phyloP scores from a whole-genome alignment of 176 grass and related monocot species.

The Hsuehochloa calcarea region DNA sequence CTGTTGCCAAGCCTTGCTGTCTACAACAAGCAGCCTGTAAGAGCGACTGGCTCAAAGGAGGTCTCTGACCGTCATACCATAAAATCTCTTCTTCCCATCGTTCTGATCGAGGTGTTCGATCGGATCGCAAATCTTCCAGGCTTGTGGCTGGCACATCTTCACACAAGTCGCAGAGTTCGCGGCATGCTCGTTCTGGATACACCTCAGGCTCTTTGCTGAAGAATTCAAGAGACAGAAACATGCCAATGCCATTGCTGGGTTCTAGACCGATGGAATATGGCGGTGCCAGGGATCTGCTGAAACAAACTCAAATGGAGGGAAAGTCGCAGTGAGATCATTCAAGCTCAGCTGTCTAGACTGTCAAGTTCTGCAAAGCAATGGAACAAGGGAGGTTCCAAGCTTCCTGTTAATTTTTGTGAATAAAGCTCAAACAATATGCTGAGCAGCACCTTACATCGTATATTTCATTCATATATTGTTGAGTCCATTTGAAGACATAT shows the following conservation, averaged over 20 bases:
- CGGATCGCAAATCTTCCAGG: constrained; percentile 51
- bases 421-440: constrained; percentile 41
- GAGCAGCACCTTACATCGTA: neutral
- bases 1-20: constrained; percentile 71
- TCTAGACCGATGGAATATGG: constrained; percentile 23
- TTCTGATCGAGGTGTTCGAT: constrained; percentile 34
- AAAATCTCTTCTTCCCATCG: constrained; percentile 56
- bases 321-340: constrained; percentile 13
- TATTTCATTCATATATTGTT: neutral
- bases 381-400: neutral
- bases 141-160: constrained; percentile 25
- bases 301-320: neutral
- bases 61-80: constrained; percentile 50
- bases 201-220: constrained; percentile 29
- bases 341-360: neutral
- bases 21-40: constrained; percentile 78
- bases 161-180: constrained; percentile 35
- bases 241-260: neutral
- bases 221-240: constrained; percentile 29
- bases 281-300: neutral
- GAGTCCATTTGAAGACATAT: neutral
- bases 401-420: neutral
- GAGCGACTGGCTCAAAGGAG: constrained; percentile 75
- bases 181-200: constrained; percentile 7
- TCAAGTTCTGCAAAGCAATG: neutral